Evolutionary conservation across 2,329 filamentous ascomycete genomes (phyloP).

Genomic region (Sphaerulina vaccinii): DNA sequence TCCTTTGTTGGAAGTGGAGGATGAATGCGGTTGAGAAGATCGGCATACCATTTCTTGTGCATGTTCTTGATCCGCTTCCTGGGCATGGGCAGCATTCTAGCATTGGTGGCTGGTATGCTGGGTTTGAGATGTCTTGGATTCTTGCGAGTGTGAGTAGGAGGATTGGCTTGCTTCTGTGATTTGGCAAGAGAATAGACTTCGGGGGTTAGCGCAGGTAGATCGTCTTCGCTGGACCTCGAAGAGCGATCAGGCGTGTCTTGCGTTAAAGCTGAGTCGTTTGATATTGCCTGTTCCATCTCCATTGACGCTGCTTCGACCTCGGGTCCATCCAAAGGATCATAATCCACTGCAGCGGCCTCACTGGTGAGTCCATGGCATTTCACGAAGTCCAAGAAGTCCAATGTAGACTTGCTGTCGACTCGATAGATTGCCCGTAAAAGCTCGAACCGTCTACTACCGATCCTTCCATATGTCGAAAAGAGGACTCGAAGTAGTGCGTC

Average conservation of each 20-base stretch:
- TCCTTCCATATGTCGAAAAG: conserved; percentile 57
- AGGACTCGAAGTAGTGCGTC: conserved; percentile 54
- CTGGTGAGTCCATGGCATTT: not conserved
- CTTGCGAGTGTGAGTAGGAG: conserved; percentile 34
- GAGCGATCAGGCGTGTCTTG: too few species aligned
- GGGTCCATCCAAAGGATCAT: not conserved
- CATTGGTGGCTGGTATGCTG: conserved; percentile 45
- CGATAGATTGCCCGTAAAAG: conserved; percentile 40
- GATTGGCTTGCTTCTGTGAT: conserved; percentile 33
- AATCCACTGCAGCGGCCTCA: not conserved
- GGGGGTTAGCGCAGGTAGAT: conserved; percentile 39
- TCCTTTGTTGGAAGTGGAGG: conserved; percentile 48
- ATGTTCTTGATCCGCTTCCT: conserved; percentile 45
- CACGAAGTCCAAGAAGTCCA: not conserved
- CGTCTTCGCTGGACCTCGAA: not conserved
- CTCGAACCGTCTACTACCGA: conserved; percentile 52
- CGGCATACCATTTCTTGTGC: conserved; percentile 45
- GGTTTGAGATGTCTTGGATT: conserved; percentile 30
- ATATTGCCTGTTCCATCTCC: not conserved
- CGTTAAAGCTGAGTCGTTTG: not conserved
- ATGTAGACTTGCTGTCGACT: not conserved
- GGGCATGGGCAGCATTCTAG: conserved; percentile 49
- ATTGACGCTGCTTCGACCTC: too few species aligned
- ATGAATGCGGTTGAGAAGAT: conserved; percentile 43
- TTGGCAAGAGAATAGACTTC: conserved; percentile 32